phyloP scores from a whole-genome alignment of 495 filamentous ascomycete genomes.

The Lindgomyces ingoldianus region DNA sequence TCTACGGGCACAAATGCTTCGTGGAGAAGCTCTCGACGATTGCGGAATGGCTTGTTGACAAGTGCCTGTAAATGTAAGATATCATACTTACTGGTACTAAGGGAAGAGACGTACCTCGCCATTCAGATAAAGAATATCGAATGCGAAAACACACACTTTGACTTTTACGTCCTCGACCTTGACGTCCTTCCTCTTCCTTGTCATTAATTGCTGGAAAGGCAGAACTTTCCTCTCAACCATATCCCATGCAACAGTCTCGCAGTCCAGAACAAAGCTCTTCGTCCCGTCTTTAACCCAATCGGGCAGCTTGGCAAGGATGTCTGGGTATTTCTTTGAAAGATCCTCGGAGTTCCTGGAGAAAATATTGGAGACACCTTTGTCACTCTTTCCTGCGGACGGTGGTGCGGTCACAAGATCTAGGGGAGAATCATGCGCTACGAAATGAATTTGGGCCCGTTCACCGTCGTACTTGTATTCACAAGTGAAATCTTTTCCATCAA shows the following conservation, averaged over 20 bases:
- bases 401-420: slow-evolving; percentile 60
- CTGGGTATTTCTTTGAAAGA: slow-evolving; percentile 94
- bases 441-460: slow-evolving; percentile 95
- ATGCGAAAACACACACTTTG: slow-evolving; percentile 96
- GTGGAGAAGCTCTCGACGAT: slow-evolving; percentile 76
- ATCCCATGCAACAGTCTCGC: slow-evolving; percentile 99
- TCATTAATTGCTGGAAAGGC: slow-evolving; percentile 98
- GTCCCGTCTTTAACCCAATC: slow-evolving; percentile 88
- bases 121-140: slow-evolving; percentile 91
- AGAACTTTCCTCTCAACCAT: slow-evolving; percentile 86
- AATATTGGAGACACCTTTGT: slow-evolving; percentile 74
- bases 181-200: slow-evolving; percentile 94
- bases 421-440: slow-evolving; percentile 78
- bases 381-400: slow-evolving; percentile 58
- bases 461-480: slow-evolving; percentile 99
- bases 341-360: slow-evolving; percentile 98
- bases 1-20: slow-evolving; percentile 72
- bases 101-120: slow-evolving; percentile 64
- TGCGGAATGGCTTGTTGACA: slow-evolving; percentile 82
- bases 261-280: slow-evolving; percentile 93
- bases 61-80: slow-evolving; percentile 54
- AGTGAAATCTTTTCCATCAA: slow-evolving; percentile 92
- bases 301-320: slow-evolving; percentile 82
- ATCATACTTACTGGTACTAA: background rate
- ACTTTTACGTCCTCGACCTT: slow-evolving; percentile 96